Conservation (phyloP, 1,284 basidiomycete genomes). For the Meripilus lineatus region DNA sequence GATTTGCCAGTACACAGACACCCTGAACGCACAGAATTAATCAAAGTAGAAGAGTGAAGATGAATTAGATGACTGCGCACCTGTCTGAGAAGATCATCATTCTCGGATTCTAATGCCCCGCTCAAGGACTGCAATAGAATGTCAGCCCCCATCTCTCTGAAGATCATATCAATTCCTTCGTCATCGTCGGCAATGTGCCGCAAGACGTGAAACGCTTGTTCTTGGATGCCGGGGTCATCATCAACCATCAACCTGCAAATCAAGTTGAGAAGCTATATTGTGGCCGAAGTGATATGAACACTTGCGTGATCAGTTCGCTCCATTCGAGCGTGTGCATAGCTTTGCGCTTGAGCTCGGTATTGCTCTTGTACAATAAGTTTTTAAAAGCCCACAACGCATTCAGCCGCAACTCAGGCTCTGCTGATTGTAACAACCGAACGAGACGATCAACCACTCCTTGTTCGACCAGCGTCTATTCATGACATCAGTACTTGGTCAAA, state of each 20-base stretch:
- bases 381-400: conserved; percentile 81
- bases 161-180: conserved; percentile 55
- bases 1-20: conserved; percentile 55
- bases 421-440: conserved; percentile 47
- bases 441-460: conserved; percentile 62
- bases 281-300: not conserved
- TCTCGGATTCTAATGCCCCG: conserved; percentile 39
- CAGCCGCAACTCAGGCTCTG: conserved; percentile 53
- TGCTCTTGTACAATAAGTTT: conserved; percentile 67
- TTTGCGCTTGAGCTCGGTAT: conserved; percentile 49
- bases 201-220: conserved; percentile 61
- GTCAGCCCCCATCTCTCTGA: conserved; percentile 44
- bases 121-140: conserved; percentile 42
- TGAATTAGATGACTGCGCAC: conserved; percentile 24
- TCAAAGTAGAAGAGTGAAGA: not conserved
- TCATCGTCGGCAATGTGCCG: conserved; percentile 61
- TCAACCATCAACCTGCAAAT: conserved; percentile 43
- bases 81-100: conserved; percentile 50
- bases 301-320: conserved; percentile 47
- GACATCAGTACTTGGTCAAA: too few relatives aligned
- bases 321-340: conserved; percentile 67
- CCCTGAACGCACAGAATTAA: conserved; percentile 32
- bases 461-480: conserved; percentile 50
- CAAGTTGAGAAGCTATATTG: not conserved
- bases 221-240: conserved; percentile 46